phyloP scores from a whole-genome alignment of 176 grass and related monocot genomes.

The Lolium multiflorum region DNA sequence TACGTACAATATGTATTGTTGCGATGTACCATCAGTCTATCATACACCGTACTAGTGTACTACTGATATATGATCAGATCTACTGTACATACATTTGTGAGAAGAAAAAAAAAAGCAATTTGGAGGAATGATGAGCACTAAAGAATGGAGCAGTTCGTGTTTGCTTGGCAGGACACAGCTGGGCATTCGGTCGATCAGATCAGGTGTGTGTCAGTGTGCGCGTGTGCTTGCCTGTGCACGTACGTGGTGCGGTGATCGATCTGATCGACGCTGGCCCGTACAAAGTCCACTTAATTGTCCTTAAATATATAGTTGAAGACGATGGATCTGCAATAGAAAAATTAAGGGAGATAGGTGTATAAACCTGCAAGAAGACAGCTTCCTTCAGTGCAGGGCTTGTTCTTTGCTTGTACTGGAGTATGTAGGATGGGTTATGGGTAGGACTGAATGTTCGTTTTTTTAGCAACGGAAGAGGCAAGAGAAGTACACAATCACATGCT shows the following conservation, averaged over 20 bases:
- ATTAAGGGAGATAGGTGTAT: neutral
- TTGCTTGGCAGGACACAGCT: conserved; percentile 25
- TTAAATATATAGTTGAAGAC: neutral
- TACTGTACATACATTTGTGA: no score
- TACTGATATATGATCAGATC: no score
- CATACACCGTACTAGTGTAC: no score
- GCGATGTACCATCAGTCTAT: no score
- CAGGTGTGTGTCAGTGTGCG: conserved; percentile 28
- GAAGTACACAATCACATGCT: neutral
- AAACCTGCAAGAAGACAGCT: neutral
- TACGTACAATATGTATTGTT: no score
- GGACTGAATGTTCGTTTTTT: neutral
- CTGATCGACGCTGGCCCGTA: neutral
- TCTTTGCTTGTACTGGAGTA: neutral
- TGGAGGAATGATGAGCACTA: neutral
- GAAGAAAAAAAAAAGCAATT: no score
- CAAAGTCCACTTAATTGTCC: neutral
- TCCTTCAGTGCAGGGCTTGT: neutral
- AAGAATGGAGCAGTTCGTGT: neutral
- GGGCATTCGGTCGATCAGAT: conserved; percentile 1
- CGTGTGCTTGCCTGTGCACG: conserved; percentile 26
- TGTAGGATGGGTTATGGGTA: neutral
- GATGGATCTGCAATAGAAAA: neutral
- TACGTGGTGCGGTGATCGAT: neutral
- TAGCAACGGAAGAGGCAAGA: neutral